Percentiles rank a stretch among this genome's conserved stretches.
Evolutionary conservation across 768 basidiomycete species (phyloP).

Genomic region (Russula lepida): DNA sequence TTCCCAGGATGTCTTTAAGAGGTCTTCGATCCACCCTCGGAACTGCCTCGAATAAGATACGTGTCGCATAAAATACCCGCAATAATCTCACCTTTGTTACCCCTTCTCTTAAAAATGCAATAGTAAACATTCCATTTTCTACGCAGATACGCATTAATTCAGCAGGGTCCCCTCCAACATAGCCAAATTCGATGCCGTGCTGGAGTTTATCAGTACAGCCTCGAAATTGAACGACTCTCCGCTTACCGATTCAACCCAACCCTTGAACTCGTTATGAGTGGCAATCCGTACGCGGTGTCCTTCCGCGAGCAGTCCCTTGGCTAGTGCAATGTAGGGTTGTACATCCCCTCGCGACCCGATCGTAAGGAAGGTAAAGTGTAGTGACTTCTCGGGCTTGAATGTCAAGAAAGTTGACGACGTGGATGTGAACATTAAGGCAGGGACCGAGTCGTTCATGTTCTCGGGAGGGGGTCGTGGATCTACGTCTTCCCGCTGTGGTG

Average conservation of each 20-base stretch:
- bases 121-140: constrained; percentile 96
- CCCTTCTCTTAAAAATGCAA: constrained; percentile 89
- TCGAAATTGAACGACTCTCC: background rate
- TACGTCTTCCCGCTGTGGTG: constrained; percentile 31
- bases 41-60: constrained; percentile 45
- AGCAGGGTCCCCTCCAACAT: constrained; percentile 94
- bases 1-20: constrained; percentile 91
- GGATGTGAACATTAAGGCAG: constrained; percentile 94
- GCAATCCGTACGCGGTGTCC: constrained; percentile 89
- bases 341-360: constrained; percentile 97
- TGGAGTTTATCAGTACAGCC: constrained; percentile 26
- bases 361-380: constrained; percentile 91
- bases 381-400: constrained; percentile 79
- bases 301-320: constrained; percentile 83
- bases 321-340: constrained; percentile 94
- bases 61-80: background rate
- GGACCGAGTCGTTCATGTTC: constrained; percentile 33
- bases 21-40: constrained; percentile 95
- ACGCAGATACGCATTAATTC: constrained; percentile 97
- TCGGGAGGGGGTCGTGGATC: constrained; percentile 44
- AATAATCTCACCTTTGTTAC: constrained; percentile 57
- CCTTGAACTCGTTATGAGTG: constrained; percentile 89
- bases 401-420: constrained; percentile 94
- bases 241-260: constrained; percentile 90
- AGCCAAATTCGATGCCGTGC: constrained; percentile 95